Evolutionary conservation across 1,139 yeast genomes (phyloP), one percentile per base, ranked within the genome.

Genomic region (Candida anutae): DNA sequence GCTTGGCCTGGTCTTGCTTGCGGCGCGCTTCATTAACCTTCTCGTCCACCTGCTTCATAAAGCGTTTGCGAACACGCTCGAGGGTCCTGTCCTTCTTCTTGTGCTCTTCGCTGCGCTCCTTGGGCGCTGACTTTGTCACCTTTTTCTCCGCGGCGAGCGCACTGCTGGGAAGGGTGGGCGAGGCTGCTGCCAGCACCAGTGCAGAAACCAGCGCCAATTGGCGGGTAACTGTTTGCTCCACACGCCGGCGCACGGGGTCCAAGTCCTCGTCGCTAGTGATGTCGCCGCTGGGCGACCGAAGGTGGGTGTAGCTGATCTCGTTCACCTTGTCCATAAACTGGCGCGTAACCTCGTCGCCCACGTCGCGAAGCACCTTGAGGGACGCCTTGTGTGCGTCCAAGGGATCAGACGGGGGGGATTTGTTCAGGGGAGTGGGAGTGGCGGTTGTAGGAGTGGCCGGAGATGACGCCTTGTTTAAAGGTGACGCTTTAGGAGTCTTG

Each of bases 241-340:
- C 53, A 23, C 43, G 47, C 23, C 42, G 40, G 16, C 43, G 37
- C 6, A 46, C 52, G 4, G 46, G 39, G 12, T 39, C 39, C 13
- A 45, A 30, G 14, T 44, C 46, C 22, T 35, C 37, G 16, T 39
- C 43, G 12, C 31, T 35, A 5, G 38, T 22, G 6, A 34, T 29
- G 13, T 39, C 39, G 16, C 37, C 39, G 16, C 46, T 37, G 6
- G 43, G 38, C n/a, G 28, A 17, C 2, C 30, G 33, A 20, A 26
- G 32, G 16, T 28, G 34, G 11, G 28, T 26, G 25, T 40, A 38
- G 16, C 43, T 43, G 20, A 46, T 43, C 29, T 48, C 52, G 26
- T 46, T 44, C 13, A 46, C 49, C 27, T 48, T 48, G 10, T 43
- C 50, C 11, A 43, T 37, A 27, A 48, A 48, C 27, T 46, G 50